Base-by-base conservation (phyloP, 805 yeast species). In the Kluyveromyces lactis region DNA sequence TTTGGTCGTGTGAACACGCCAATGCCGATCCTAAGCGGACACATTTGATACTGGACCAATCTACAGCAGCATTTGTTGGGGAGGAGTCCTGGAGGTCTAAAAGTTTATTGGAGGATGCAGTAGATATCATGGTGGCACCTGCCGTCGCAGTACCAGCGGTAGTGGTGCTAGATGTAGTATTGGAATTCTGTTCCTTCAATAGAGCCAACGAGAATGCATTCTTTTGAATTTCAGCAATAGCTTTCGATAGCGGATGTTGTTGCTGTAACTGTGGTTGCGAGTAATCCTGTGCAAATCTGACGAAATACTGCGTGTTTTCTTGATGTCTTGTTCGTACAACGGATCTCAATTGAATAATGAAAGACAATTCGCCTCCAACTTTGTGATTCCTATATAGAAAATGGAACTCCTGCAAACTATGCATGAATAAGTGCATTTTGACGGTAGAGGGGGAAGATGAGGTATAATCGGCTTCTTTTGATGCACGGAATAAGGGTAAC, bases 401-500 rank as follows among this genome's bases (percentile, higher is more conserved):
- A 26, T 34, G 37, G 30, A 23, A 42, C 15, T 37, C 44, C 26
- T 44, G 45, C 17, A 34, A 26, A 24, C 37, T 34, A 26, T 34
- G 37, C 37, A 34, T 34, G 37, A 34, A 34, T 9, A 34, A 30
- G 13, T 34, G 37, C 12, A 32, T n/a, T 27, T 27, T 27, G 12
- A 30, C 33, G 33, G 5, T 16, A 8, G 29, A 13, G 3, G 29
- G 15, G 9, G 18, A 10, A 6, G 21, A 26, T 11, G 19, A 17
- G 10, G 30, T 7, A 21, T 6, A 6, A 3, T 19, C 26, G 11
- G 58, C 48, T 9, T 37, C 32, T 32, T 49, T 45, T 4, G 55
- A 31, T 4, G 55, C 45, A 3, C 47, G 39, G 40, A 59, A 59
- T 8, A 59, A 41, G 0, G 56, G 47, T 10, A 60, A 56, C 1